These are phyloP conservation scores for Calonectria pauciramosa DNA, from an alignment of 2,329 filamentous ascomycete species.

Conservation along the genomic window DNA sequence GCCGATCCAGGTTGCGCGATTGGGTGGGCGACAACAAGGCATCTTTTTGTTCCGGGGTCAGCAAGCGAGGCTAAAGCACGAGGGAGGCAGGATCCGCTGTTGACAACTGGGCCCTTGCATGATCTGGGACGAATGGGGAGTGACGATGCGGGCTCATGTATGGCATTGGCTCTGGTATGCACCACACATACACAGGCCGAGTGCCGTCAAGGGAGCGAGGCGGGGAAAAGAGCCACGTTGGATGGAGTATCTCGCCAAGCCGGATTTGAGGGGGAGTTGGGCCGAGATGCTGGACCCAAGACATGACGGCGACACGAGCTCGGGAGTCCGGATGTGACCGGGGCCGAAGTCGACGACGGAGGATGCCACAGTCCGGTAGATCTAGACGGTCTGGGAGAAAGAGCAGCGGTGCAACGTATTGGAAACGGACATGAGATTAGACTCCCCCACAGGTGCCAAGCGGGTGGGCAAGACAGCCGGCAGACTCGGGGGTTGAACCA, in stretches of 20 bases:
- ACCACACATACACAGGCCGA: conserved; percentile 4
- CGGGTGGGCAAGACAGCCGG: not conserved
- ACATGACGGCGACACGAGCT: not conserved
- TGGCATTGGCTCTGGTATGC: conserved; percentile 24
- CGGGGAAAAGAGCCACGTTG: conserved; percentile 11
- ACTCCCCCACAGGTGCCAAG: not conserved
- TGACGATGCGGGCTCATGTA: conserved; percentile 37
- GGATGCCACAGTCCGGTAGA: not conserved
- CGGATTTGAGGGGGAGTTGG: conserved; percentile 17
- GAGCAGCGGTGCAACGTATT: conserved; percentile 5
- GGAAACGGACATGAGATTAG: conserved; percentile 5
- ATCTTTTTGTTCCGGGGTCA: not conserved
- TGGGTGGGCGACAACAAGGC: conserved; percentile 2
- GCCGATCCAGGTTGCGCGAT: conserved; percentile 3
- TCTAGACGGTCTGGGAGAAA: not conserved
- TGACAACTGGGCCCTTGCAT: conserved; percentile 36
- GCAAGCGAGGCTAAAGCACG: conserved; percentile 23
- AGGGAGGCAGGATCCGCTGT: conserved; percentile 18
- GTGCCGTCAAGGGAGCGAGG: conserved; percentile 9
- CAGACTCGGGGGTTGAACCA: not conserved
- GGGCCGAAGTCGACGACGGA: not conserved
- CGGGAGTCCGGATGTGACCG: conserved; percentile 1
- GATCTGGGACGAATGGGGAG: conserved; percentile 32
- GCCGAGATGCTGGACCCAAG: conserved; percentile 1
- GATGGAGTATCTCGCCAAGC: conserved; percentile 11